phyloP scores from a whole-genome alignment of 768 basidiomycete genomes.

The Pholiota molesta region DNA sequence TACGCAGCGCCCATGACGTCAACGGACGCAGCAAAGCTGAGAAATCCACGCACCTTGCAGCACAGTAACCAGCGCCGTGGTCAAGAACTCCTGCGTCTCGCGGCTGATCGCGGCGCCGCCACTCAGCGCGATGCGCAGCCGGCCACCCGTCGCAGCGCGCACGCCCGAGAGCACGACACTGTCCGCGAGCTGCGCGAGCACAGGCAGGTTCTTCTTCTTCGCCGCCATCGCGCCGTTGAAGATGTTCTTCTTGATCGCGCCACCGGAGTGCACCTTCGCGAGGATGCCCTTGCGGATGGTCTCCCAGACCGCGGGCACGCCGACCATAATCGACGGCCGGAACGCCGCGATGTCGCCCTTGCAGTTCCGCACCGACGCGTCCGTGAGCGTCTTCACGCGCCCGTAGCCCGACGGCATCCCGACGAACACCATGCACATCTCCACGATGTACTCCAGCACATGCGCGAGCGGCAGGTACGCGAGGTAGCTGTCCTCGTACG shows the following conservation, averaged over 20 bases:
- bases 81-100: slow-evolving; percentile 93
- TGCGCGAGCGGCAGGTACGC: slow-evolving; percentile 95
- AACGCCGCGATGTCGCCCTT: slow-evolving; percentile 87
- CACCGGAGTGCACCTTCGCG: slow-evolving; percentile 71
- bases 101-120: slow-evolving; percentile 87
- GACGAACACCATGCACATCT: slow-evolving; percentile 72
- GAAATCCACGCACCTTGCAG: slow-evolving; percentile 75
- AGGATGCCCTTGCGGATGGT: slow-evolving; percentile 95
- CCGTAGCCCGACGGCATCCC: slow-evolving; percentile 90
- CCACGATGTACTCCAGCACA: slow-evolving; percentile 94
- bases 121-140: slow-evolving; percentile 75
- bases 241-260: slow-evolving; percentile 67
- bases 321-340: slow-evolving; percentile 88
- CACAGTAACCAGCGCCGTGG: slow-evolving; percentile 75
- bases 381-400: slow-evolving; percentile 94
- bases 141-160: slow-evolving; percentile 83
- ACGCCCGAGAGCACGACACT: slow-evolving; percentile 75
- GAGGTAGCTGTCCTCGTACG: slow-evolving; percentile 68
- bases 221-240: slow-evolving; percentile 80
- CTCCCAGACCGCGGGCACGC: slow-evolving; percentile 98
- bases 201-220: slow-evolving; percentile 74
- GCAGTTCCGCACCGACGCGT: slow-evolving; percentile 84
- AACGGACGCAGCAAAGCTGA: neutral
- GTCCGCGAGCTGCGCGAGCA: slow-evolving; percentile 72
- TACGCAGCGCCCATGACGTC: slow-evolving; percentile 30